Percentiles rank a stretch among this genome's conserved stretches.
phyloP scores from a whole-genome alignment of 2,329 filamentous ascomycete species.

The Catunica adiposa region DNA sequence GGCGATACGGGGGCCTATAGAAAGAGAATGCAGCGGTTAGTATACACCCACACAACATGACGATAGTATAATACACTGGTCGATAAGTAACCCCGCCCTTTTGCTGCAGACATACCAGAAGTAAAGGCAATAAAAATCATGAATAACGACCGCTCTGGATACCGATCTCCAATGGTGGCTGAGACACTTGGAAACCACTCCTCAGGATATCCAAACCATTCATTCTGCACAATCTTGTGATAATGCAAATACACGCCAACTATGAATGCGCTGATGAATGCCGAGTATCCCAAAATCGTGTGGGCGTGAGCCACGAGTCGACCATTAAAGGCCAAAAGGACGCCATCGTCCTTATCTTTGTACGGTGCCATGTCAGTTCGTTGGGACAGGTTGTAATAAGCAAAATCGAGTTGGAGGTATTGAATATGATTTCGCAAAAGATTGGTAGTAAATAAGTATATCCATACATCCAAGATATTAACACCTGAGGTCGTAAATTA shows the following conservation, averaged over 20 bases:
- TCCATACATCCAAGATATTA: too few relatives aligned
- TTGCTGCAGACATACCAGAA: constrained; percentile 54
- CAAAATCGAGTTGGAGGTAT: too few relatives aligned
- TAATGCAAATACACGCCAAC: constrained; percentile 75
- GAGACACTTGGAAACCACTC: constrained; percentile 97
- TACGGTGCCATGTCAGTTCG: constrained; percentile 30
- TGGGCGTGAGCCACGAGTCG: constrained; percentile 84
- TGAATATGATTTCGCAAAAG: too few relatives aligned
- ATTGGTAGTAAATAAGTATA: too few relatives aligned
- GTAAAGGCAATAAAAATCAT: constrained; percentile 95
- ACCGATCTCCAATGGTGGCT: constrained; percentile 90
- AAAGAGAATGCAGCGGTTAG: background rate
- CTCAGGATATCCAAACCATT: constrained; percentile 83
- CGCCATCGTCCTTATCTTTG: constrained; percentile 48
- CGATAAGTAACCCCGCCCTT: too few relatives aligned
- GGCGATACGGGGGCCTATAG: constrained; percentile 66
- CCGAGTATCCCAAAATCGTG: constrained; percentile 66
- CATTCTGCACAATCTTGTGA: constrained; percentile 93
- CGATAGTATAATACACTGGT: background rate
- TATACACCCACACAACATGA: background rate
- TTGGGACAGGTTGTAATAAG: background rate
- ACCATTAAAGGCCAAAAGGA: constrained; percentile 54
- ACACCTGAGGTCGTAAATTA: too few relatives aligned
- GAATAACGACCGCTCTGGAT: constrained; percentile 91
- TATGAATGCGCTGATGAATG: constrained; percentile 72